Conservation (phyloP, 805 yeast species). For the Dipodascopsis uninucleata region DNA sequence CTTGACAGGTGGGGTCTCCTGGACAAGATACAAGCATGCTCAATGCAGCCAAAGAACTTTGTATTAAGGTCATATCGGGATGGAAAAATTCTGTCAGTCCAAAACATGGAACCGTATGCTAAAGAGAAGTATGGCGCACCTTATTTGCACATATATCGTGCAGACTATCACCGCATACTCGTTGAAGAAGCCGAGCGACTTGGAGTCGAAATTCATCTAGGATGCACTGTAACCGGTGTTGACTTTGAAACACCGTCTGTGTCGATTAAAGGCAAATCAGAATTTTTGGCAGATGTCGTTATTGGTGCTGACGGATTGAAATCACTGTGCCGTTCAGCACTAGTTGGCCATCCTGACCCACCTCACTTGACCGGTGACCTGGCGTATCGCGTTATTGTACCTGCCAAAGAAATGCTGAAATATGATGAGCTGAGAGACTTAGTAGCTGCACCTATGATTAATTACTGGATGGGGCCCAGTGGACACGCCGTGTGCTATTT, state of each 20-base stretch:
- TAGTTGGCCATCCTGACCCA: slow-evolving; percentile 5
- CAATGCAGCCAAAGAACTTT: slow-evolving; percentile 1
- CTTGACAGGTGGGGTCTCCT: slow-evolving; percentile 31
- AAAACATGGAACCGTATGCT: slow-evolving; percentile 5
- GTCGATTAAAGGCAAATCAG: slow-evolving; percentile 4
- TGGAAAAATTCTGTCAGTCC: not conserved
- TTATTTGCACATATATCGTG: slow-evolving; percentile 15
- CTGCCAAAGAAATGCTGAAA: slow-evolving; percentile 7
- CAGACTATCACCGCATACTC: slow-evolving; percentile 14
- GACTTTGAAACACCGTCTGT: slow-evolving; percentile 15
- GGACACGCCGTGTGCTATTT: slow-evolving; percentile 17
- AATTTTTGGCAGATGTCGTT: slow-evolving; percentile 17
- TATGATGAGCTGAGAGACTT: slow-evolving; percentile 12
- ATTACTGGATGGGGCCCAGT: slow-evolving; percentile 23
- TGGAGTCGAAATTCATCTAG: slow-evolving; percentile 13
- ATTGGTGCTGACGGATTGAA: slow-evolving; percentile 25
- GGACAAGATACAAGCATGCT: slow-evolving; percentile 19
- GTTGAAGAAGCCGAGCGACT: slow-evolving; percentile 10
- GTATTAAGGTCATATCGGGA: not conserved
- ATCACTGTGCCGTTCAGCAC: slow-evolving; percentile 6
- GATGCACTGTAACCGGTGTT: slow-evolving; percentile 2
- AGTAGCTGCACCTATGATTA: slow-evolving; percentile 10
- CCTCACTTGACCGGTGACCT: slow-evolving; percentile 12
- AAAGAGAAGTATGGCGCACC: slow-evolving; percentile 8
- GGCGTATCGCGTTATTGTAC: slow-evolving; percentile 13